Percentiles rank a stretch among this genome's conserved stretches.
phyloP scores from a whole-genome alignment of 2,329 filamentous ascomycete genomes.

The Pseudodiploospora longispora region DNA sequence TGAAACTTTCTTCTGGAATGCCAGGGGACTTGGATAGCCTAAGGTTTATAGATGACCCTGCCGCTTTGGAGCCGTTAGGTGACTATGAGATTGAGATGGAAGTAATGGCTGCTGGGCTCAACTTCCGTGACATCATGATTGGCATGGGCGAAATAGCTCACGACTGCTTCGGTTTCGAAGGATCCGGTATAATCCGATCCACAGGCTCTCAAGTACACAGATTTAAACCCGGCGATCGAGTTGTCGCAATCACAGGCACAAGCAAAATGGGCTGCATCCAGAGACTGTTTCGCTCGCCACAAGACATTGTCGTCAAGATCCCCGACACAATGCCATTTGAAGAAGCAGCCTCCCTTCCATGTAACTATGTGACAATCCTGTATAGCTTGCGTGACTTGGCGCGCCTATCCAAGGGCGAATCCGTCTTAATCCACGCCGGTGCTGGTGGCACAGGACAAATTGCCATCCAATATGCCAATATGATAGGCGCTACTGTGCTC shows the following conservation, averaged over 20 bases:
- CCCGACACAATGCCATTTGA: conserved; percentile 26
- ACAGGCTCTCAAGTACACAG: not conserved
- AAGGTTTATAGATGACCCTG: conserved; percentile 14
- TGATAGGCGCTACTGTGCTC: conserved; percentile 17
- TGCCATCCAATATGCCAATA: conserved; percentile 20
- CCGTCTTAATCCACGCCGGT: conserved; percentile 26
- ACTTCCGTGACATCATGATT: not conserved
- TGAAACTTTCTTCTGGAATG: conserved; percentile 13
- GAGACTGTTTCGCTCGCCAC: conserved; percentile 3
- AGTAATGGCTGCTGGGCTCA: not conserved
- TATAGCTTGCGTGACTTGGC: conserved; percentile 10
- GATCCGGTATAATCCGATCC: too few relatives aligned
- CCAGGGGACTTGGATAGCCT: conserved; percentile 18
- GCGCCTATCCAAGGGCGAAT: conserved; percentile 23
- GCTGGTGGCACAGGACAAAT: conserved; percentile 23
- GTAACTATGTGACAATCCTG: conserved; percentile 24
- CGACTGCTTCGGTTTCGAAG: too few relatives aligned
- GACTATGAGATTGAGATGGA: conserved; percentile 2
- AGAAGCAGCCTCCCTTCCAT: conserved; percentile 23
- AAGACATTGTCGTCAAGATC: conserved; percentile 17
- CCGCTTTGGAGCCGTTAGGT: not conserved
- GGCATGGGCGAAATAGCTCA: not conserved
- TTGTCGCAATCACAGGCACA: conserved; percentile 7
- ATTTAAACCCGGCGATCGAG: conserved; percentile 15
- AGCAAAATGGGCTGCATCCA: conserved; percentile 2